phyloP scores from a whole-genome alignment of 2,329 filamentous ascomycete genomes.

The Fusarium sp. region DNA sequence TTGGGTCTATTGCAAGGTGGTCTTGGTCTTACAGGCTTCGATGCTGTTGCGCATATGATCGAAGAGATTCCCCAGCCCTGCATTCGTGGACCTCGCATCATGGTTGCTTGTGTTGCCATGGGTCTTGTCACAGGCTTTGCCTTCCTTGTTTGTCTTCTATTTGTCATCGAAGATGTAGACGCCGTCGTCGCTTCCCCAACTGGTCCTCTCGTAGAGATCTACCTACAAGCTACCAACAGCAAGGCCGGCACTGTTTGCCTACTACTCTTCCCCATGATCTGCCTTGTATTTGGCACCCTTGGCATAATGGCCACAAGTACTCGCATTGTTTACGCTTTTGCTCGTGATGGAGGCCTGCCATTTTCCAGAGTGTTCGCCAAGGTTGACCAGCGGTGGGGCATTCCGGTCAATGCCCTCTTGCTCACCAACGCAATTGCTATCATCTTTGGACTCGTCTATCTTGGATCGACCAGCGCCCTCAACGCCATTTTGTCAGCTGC shows the following conservation, averaged over 20 bases:
- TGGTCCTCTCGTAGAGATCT: not conserved
- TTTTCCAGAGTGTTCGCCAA: not conserved
- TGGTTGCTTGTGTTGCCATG: not conserved
- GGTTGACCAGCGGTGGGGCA: not conserved
- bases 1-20: not conserved
- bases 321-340: not conserved
- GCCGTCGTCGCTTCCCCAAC: not conserved
- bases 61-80: not conserved
- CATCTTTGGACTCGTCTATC: not conserved
- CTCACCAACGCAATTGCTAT: not conserved
- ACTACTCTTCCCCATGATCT: not conserved
- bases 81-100: not conserved
- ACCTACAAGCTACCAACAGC: not conserved
- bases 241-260: not conserved
- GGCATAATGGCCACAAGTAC: not conserved
- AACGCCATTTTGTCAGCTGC: not conserved
- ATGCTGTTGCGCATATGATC: not conserved
- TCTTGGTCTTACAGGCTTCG: fast-evolving
- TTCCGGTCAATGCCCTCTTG: not conserved
- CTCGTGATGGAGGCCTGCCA: not conserved
- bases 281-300: fast-evolving
- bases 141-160: not conserved
- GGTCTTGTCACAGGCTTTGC: not conserved
- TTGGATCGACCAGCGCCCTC: not conserved
- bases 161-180: fast-evolving